These are phyloP conservation scores for Vitis rupestris DNA, from an alignment of 164 flowering plant genomes.

Conservation along the genomic window DNA sequence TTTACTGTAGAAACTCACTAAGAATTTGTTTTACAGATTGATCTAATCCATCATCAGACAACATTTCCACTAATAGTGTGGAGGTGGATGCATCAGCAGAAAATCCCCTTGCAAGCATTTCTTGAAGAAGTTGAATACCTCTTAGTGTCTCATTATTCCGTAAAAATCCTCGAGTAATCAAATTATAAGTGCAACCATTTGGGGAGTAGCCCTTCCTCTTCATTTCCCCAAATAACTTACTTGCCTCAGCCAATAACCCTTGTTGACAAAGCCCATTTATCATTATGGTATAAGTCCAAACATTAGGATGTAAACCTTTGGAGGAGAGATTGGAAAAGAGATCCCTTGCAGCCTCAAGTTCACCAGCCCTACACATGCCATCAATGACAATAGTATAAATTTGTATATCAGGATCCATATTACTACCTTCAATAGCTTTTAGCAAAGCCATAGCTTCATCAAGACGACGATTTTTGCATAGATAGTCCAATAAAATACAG, in stretches of 20 bases:
- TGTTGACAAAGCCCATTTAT: constrained; percentile 15
- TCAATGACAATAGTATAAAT: not conserved
- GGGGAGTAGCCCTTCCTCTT: constrained; percentile 18
- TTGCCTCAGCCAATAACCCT: constrained; percentile 18
- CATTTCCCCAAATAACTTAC: constrained; percentile 16
- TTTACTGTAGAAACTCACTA: too few relatives aligned
- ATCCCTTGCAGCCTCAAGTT: constrained; percentile 3
- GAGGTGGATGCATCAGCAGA: too few relatives aligned
- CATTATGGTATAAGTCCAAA: constrained; percentile 17
- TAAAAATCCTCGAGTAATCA: constrained; percentile 5
- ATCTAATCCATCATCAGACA: too few relatives aligned
- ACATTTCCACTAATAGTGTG: too few relatives aligned
- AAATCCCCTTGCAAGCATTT: too few relatives aligned
- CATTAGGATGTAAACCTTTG: constrained; percentile 5
- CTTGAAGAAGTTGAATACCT: too few relatives aligned
- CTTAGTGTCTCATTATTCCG: too few relatives aligned
- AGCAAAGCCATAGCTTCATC: not conserved
- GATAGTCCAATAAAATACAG: constrained; percentile 1
- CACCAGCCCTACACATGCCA: constrained; percentile 6
- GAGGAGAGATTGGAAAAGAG: not conserved
- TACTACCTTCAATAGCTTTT: not conserved
- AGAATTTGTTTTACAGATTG: too few relatives aligned
- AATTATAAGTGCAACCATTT: constrained; percentile 14
- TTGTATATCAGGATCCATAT: not conserved
- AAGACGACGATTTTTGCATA: not conserved